These are phyloP conservation scores for Schizosaccharomyces japonicus DNA, from an alignment of 805 yeast genomes.

Conservation along the genomic window DNA sequence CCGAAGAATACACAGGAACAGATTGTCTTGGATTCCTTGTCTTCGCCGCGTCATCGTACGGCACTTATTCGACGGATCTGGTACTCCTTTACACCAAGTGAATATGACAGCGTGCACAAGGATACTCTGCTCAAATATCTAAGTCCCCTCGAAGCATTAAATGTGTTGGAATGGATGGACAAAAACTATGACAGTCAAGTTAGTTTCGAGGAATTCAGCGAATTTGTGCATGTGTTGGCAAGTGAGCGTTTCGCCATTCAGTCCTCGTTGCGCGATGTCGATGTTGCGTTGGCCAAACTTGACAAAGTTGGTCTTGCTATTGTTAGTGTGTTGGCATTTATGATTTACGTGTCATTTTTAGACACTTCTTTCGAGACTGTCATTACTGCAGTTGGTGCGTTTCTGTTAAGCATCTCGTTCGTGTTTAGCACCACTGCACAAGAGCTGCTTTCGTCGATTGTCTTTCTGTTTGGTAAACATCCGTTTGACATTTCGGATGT, in stretches of 20 bases:
- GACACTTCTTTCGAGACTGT: slow-evolving; percentile 20
- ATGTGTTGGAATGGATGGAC: slow-evolving; percentile 13
- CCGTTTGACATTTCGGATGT: slow-evolving; percentile 22
- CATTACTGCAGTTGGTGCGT: slow-evolving; percentile 20
- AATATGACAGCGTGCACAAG: slow-evolving; percentile 18
- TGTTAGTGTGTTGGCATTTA: slow-evolving; percentile 16
- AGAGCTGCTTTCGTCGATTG: slow-evolving; percentile 19
- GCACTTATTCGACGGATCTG: slow-evolving; percentile 19
- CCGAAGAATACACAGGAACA: not conserved
- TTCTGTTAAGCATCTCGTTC: slow-evolving; percentile 19
- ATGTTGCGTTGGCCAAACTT: slow-evolving; percentile 19
- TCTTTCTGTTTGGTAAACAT: slow-evolving; percentile 21
- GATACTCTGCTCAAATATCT: slow-evolving; percentile 13
- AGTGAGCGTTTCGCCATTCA: slow-evolving; percentile 17
- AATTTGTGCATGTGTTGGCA: slow-evolving; percentile 15
- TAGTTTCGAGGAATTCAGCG: slow-evolving; percentile 18
- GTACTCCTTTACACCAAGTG: slow-evolving; percentile 18
- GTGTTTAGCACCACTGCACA: slow-evolving; percentile 18
- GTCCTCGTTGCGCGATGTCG: slow-evolving; percentile 19
- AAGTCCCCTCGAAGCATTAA: not conserved
- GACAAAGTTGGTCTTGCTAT: slow-evolving; percentile 17
- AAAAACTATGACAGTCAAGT: slow-evolving; percentile 17
- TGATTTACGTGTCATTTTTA: slow-evolving; percentile 20
- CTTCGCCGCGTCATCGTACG: slow-evolving; percentile 12
- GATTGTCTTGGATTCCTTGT: slow-evolving; percentile 17